Evolutionary conservation across 106 monocot species (phyloP), one percentile per base, ranked within the genome.

Genomic region (Hemerocallis citrina): DNA sequence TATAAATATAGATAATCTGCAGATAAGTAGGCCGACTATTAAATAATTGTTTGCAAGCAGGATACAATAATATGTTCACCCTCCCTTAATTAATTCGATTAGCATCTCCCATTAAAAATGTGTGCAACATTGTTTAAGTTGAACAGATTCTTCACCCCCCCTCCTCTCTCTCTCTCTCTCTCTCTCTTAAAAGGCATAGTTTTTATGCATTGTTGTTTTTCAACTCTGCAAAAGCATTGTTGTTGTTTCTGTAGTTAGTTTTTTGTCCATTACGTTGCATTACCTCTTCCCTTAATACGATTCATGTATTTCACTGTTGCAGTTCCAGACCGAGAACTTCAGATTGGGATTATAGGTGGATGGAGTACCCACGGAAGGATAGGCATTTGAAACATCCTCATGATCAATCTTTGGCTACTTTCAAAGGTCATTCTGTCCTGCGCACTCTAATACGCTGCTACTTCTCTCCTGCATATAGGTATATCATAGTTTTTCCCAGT

Each of bases 281-380:
- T 28, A 12, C 10, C 11, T 51, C n/a, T 1, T 3, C 28, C 14
- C 13, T 51, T 28, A 13, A 51, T 28, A 28, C 51, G 13, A 3
- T 51, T 51, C 15, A 8, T 21, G 17, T 34, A 10, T 13, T 45
- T 43, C 17, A 16, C 19, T 55, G 34, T 3, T 72, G 63, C 81
- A 91, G 91, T 36, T 32, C 63, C 9, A 65, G 21, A 32, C 72
- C 75, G 21, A 70, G 66, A 68, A 19, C 23, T 34, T 59, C 25
- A 28, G 41, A 71, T 6, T 94, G 94, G 94, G 94, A 94, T 65
- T 94, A 94, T 43, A 80, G 94, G 75, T 86, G 83, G 80, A 74
- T 78, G 75, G 35, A 65, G 12, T 94, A 81, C 59, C 94, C 94
- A 47, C n/a, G 38, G 7, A 47, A 74, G 55, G 77, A 68, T 21